Percentiles rank a stretch among this genome's conserved stretches.
Conservation (phyloP, 2,329 filamentous ascomycete genomes). For the Neodidymelliopsis sp. region DNA sequence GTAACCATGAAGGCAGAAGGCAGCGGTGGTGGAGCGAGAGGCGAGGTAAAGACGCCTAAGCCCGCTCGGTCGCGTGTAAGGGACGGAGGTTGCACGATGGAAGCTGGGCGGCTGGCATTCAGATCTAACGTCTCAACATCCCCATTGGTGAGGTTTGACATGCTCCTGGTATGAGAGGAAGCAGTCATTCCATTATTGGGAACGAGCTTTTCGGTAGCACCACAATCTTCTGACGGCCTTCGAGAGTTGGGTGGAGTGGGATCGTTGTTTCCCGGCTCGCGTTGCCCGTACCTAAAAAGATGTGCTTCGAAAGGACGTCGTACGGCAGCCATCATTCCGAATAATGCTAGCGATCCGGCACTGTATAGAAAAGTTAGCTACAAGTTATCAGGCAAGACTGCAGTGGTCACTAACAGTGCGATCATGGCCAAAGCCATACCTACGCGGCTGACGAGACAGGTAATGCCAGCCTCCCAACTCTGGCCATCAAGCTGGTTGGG, state of each 20-base stretch:
- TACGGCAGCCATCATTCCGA: constrained; percentile 43
- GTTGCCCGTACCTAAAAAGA: constrained; percentile 38
- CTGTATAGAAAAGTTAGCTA: constrained; percentile 23
- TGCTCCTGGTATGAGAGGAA: constrained; percentile 6
- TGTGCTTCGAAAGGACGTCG: constrained; percentile 49
- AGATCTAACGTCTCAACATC: constrained; percentile 39
- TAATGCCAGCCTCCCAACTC: constrained; percentile 45
- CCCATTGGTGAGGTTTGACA: constrained; percentile 30
- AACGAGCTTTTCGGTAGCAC: constrained; percentile 24
- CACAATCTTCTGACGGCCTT: constrained; percentile 23
- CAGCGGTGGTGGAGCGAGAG: constrained; percentile 39
- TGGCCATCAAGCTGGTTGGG: constrained; percentile 26
- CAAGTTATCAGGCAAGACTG: background rate
- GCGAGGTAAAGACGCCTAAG: constrained; percentile 39
- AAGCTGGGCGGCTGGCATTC: constrained; percentile 24
- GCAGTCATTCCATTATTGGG: background rate
- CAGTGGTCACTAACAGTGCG: constrained; percentile 37
- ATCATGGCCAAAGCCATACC: constrained; percentile 44
- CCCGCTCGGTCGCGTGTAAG: constrained; percentile 28
- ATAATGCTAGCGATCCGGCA: constrained; percentile 41
- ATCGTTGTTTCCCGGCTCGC: constrained; percentile 11
- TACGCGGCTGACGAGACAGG: constrained; percentile 40
- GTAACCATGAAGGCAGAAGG: constrained; percentile 30
- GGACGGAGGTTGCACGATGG: constrained; percentile 31
- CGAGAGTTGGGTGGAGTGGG: constrained; percentile 29